Evolutionary conservation across 352 stramenopile species (phyloP).

Genomic region (Pythium coloratum): DNA sequence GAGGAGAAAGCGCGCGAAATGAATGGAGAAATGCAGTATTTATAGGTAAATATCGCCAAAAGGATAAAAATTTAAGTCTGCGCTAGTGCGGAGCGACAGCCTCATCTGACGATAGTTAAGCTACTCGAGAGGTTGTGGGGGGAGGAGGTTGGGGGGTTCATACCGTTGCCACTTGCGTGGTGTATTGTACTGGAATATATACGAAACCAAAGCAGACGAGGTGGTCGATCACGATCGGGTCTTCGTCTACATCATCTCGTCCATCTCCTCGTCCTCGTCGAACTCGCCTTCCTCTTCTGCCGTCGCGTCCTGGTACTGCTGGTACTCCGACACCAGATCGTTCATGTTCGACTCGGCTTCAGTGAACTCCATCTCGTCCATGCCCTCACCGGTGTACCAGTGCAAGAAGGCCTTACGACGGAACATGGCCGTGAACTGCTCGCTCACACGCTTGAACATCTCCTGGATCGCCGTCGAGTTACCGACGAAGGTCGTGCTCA

Average conservation of each 20-base stretch:
- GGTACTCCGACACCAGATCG: constrained; percentile 99
- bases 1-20: not conserved
- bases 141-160: constrained; percentile 25
- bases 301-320: constrained; percentile 99
- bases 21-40: constrained; percentile 30
- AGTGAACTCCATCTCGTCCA: constrained; percentile 99
- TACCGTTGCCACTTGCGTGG: constrained; percentile 41
- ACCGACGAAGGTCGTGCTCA: constrained; percentile 98
- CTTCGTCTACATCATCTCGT: constrained; percentile 90
- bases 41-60: constrained; percentile 63
- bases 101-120: constrained; percentile 67
- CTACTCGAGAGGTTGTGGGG: constrained; percentile 35
- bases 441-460: constrained; percentile 99
- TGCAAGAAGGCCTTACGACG: constrained; percentile 99
- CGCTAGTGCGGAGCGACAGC: constrained; percentile 56
- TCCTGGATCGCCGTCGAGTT: constrained; percentile 99
- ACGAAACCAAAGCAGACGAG: constrained; percentile 49
- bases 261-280: constrained; percentile 94
- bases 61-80: constrained; percentile 56
- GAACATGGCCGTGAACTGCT: constrained; percentile 99
- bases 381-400: constrained; percentile 99
- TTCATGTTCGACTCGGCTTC: constrained; percentile 99
- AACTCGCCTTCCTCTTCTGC: constrained; percentile 98
- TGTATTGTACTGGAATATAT: constrained; percentile 67
- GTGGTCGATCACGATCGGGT: constrained; percentile 35